Evolutionary conservation across 1,139 yeast species (phyloP), one percentile per base, ranked within the genome.

Genomic region (Geotrichum armillariae): DNA sequence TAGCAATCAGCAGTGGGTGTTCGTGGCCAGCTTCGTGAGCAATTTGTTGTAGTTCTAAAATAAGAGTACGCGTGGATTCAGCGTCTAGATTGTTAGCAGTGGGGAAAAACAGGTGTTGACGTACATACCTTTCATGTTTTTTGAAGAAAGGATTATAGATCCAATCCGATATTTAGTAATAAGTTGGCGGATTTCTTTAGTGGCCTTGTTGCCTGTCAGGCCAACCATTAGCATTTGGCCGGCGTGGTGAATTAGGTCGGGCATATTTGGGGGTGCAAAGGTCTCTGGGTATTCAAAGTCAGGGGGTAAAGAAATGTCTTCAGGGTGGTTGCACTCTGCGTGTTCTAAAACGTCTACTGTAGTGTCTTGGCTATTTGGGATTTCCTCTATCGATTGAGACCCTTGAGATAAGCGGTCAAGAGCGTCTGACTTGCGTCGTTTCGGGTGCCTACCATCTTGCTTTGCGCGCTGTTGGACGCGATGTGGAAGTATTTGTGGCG

Each of bases 171-270:
- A 79, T 49, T 77, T 73, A 18, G 74, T 75, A 12, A 82, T 80
- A 52, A 82, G 70, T 53, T 78, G 77, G 49, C 74, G 70, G 9
- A 83, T 82, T 57, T 80, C 83, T 2, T 77, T 72, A 0, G 82
- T 78, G 11, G 81, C 81, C 14, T 73, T 71, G 34, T 79, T 70
- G 1, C 85, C 86, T 55, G 77, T 77, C 59, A 82, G 80, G 33
- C 88, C 88, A 4, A 82, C 84, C 66, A 83, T 75, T 46, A 82
- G 70, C 52, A 81, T 74, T 63, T 80, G 83, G 22, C 85, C 85
- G 14, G 77, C 60, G 43, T 60, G 60, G 49, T 56, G 55, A 36
- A 54, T 56, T 49, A 63, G 55, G 47, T 57, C 53, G 36, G 62
- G 54, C 46, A 53, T 36, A 17, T 46, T 38, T 4, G 43, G 27